Percentiles rank a stretch among this genome's conserved stretches.
phyloP scores from a whole-genome alignment of 2,329 filamentous ascomycete species.

The Thelonectria rubi region DNA sequence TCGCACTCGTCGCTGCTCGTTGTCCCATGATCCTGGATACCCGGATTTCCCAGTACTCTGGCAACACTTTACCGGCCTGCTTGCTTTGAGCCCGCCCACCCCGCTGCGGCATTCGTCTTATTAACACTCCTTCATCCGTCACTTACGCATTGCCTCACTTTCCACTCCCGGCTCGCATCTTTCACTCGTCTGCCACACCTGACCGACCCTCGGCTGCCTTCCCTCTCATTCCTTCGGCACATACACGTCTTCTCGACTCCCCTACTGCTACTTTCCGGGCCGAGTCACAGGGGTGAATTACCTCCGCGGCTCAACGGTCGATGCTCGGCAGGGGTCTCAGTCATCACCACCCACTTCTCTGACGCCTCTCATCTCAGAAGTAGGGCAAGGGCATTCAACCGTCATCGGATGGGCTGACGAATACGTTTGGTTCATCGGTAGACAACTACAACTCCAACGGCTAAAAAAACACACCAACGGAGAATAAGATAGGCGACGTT shows the following conservation, averaged over 20 bases:
- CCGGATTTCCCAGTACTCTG: constrained; percentile 20
- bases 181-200: not conserved
- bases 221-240: not conserved
- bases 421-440: not conserved
- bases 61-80: constrained; percentile 14
- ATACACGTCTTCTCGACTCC: not conserved
- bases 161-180: not conserved
- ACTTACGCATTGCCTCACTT: not conserved
- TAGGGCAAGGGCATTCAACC: not conserved
- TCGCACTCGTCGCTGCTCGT: not conserved
- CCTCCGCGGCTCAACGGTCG: not conserved
- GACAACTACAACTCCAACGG: not conserved
- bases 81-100: constrained; percentile 4
- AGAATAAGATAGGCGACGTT: not conserved
- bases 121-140: not conserved
- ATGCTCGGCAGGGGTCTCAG: not conserved
- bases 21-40: constrained; percentile 14
- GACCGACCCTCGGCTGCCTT: not conserved
- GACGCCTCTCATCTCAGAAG: not conserved
- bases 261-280: not conserved
- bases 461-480: not conserved
- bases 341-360: not conserved
- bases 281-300: constrained; percentile 1
- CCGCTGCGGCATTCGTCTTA: constrained; percentile 3
- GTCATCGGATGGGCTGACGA: not conserved